Evolutionary conservation across 2,329 filamentous ascomycete species (phyloP).

Genomic region (Sarocladium kiliense): DNA sequence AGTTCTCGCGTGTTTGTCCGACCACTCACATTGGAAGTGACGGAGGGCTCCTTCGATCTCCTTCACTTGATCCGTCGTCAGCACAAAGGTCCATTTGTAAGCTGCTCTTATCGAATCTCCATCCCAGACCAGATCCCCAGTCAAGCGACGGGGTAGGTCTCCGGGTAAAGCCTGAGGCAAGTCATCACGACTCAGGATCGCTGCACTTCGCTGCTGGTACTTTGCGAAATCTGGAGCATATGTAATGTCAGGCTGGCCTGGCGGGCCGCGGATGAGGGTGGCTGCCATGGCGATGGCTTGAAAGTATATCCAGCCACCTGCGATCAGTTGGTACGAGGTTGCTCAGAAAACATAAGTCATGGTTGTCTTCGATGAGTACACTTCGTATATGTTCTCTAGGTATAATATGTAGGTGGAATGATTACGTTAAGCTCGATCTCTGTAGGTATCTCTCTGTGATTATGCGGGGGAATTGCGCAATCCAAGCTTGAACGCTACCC

Average conservation of each 20-base stretch:
- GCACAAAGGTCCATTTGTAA: conserved; percentile 49
- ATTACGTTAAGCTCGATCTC: too few relatives aligned
- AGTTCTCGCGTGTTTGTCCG: background rate
- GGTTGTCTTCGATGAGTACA: too few relatives aligned
- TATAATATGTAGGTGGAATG: too few relatives aligned
- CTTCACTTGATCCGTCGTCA: conserved; percentile 39
- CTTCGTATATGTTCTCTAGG: too few relatives aligned
- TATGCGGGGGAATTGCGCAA: background rate
- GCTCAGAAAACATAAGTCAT: too few relatives aligned
- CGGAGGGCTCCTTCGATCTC: conserved; percentile 41
- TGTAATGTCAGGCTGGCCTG: conserved; percentile 52
- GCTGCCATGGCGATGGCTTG: background rate
- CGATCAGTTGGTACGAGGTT: too few relatives aligned
- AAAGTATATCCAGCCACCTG: too few relatives aligned
- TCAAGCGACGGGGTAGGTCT: conserved; percentile 44
- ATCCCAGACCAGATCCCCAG: conserved; percentile 52
- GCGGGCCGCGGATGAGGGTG: conserved; percentile 19
- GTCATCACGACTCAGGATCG: conserved; percentile 34
- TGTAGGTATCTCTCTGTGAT: too few relatives aligned
- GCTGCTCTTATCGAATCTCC: conserved; percentile 39
- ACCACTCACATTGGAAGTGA: conserved; percentile 34
- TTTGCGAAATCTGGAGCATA: conserved; percentile 51
- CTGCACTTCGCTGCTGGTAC: conserved; percentile 44
- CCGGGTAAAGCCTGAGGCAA: conserved; percentile 36
- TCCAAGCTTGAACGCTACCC: background rate